These are phyloP conservation scores for Setomelanomma holmii DNA, from an alignment of 2,329 filamentous ascomycete species.

Conservation along the genomic window DNA sequence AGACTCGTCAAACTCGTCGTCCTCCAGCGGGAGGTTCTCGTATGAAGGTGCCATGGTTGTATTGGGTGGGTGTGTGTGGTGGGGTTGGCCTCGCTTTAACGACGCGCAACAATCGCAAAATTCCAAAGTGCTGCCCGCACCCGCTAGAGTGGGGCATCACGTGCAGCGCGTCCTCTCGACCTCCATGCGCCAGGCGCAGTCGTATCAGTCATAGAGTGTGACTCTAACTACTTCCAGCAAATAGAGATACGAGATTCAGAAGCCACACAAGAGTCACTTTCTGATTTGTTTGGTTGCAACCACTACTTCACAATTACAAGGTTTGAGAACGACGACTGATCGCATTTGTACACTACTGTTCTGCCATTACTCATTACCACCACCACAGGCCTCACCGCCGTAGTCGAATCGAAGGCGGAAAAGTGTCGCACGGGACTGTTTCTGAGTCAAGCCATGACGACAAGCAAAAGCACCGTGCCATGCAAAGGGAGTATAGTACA, in stretches of 20 bases:
- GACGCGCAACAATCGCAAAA: slow-evolving; percentile 25
- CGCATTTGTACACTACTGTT: neutral
- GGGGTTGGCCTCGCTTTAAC: slow-evolving; percentile 23
- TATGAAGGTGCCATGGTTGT: slow-evolving; percentile 89
- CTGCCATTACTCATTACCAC: slow-evolving; percentile 24
- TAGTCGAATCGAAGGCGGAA: too few relatives aligned
- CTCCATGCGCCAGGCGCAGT: neutral
- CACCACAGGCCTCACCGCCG: too few relatives aligned
- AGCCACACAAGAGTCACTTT: too few relatives aligned
- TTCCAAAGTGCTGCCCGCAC: slow-evolving; percentile 33
- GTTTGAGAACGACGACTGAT: neutral
- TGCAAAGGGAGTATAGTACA: slow-evolving; percentile 1
- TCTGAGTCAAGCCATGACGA: neutral
- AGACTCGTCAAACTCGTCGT: slow-evolving; percentile 90
- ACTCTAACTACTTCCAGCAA: too few relatives aligned
- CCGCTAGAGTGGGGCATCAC: slow-evolving; percentile 15
- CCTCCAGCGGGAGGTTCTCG: slow-evolving; percentile 83
- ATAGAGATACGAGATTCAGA: too few relatives aligned
- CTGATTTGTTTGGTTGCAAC: too few relatives aligned
- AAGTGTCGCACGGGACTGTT: neutral
- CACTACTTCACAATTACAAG: too few relatives aligned
- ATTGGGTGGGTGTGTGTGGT: slow-evolving; percentile 24
- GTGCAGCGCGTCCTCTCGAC: slow-evolving; percentile 1
- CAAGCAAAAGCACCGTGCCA: neutral
- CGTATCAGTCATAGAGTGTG: neutral